Conservation (phyloP, 2,329 filamentous ascomycete species). For the Scopulariopsis brevicaulis region DNA sequence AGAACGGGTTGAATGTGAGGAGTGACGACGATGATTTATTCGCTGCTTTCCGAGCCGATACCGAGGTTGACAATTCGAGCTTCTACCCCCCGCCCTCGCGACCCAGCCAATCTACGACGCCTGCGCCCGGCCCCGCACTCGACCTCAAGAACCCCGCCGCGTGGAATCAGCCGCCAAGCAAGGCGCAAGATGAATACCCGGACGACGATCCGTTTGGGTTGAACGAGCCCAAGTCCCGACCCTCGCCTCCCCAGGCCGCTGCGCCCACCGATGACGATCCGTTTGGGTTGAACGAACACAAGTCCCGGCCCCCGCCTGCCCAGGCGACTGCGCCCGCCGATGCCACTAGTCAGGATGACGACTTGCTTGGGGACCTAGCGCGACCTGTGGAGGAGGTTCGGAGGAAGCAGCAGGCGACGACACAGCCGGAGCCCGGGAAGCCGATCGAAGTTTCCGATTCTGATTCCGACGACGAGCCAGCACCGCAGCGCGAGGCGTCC, state of each 20-base stretch:
- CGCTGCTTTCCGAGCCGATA: constrained; percentile 55
- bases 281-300: constrained; percentile 10
- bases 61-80: constrained; percentile 55
- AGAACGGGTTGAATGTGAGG: constrained; percentile 17
- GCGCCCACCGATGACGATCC: constrained; percentile 8
- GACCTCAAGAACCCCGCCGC: constrained; percentile 43
- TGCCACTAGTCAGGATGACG: constrained; percentile 41
- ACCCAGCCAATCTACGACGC: constrained; percentile 18
- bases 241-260: not conserved
- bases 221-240: constrained; percentile 12
- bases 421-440: constrained; percentile 40
- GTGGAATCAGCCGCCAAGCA: constrained; percentile 30
- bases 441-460: constrained; percentile 40
- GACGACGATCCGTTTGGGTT: constrained; percentile 26
- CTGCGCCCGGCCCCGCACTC: constrained; percentile 27
- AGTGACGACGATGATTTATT: constrained; percentile 52
- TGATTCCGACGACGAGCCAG: constrained; percentile 22
- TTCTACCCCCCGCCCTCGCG: constrained; percentile 42
- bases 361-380: constrained; percentile 53
- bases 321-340: not conserved
- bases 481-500: constrained; percentile 11
- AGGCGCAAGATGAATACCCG: constrained; percentile 24
- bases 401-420: constrained; percentile 26
- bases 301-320: constrained; percentile 4
- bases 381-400: constrained; percentile 55